A percentile compares a stretch with the other conserved stretches of the same genome.
phyloP scores from a whole-genome alignment of 2,329 filamentous ascomycete species.

The Arthrobotrys musiformis region DNA sequence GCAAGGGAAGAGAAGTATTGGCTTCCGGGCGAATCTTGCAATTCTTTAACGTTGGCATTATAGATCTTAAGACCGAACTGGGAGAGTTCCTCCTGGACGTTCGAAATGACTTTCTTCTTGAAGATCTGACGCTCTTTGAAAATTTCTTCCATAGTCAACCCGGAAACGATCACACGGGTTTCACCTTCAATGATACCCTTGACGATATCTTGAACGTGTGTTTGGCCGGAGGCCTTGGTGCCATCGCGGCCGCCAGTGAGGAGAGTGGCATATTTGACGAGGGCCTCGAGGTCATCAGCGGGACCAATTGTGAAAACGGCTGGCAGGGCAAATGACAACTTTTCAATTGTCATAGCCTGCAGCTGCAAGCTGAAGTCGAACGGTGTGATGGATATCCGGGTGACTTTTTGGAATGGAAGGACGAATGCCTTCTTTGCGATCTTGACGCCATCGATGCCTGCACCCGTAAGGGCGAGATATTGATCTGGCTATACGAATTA shows the following conservation, averaged over 20 bases:
- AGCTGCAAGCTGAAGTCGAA: constrained; percentile 85
- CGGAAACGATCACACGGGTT: constrained; percentile 81
- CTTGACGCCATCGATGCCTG: constrained; percentile 76
- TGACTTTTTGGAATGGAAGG: constrained; percentile 73
- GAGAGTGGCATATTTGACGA: constrained; percentile 84
- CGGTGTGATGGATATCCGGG: constrained; percentile 71
- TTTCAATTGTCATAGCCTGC: constrained; percentile 89
- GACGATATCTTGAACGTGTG: constrained; percentile 83
- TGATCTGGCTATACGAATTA: constrained; percentile 70
- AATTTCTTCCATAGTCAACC: constrained; percentile 94
- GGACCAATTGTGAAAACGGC: constrained; percentile 67
- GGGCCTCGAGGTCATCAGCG: constrained; percentile 65
- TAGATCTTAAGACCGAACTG: constrained; percentile 83
- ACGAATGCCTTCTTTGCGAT: constrained; percentile 83
- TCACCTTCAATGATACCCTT: constrained; percentile 92
- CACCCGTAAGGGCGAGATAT: constrained; percentile 88
- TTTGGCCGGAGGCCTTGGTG: constrained; percentile 65
- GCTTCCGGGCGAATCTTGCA: constrained; percentile 83
- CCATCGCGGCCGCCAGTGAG: constrained; percentile 70
- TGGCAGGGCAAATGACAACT: constrained; percentile 67
- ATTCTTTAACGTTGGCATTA: constrained; percentile 84
- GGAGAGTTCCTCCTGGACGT: constrained; percentile 81
- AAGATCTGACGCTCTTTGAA: constrained; percentile 81
- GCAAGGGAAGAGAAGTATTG: constrained; percentile 85
- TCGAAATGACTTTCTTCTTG: constrained; percentile 78